Conservation (phyloP, 2,329 filamentous ascomycete genomes). For the Byssothecium circinans region DNA sequence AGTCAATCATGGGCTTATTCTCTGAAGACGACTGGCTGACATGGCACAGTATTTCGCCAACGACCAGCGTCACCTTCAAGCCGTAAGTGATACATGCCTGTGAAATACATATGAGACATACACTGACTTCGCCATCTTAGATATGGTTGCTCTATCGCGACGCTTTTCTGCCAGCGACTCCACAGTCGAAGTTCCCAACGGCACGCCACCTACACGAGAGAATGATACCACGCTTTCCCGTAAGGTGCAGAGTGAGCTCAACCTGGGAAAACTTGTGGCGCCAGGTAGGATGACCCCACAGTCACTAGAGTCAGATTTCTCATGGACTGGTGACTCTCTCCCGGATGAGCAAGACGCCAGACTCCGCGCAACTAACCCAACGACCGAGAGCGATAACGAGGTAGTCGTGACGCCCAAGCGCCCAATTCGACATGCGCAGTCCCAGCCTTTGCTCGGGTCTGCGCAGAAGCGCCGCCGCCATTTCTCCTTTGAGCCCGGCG, state of each 20-base stretch:
- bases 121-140: too few species aligned
- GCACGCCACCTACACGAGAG: conserved; percentile 29
- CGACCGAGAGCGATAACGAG: not conserved
- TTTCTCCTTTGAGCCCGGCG: conserved; percentile 50
- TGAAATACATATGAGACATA: too few species aligned
- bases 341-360: conserved; percentile 27
- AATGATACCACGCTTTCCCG: conserved; percentile 23
- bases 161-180: conserved; percentile 35
- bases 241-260: conserved; percentile 35
- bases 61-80: conserved; percentile 42
- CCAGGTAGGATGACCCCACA: conserved; percentile 6
- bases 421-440: conserved; percentile 14
- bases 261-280: conserved; percentile 18
- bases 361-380: not conserved
- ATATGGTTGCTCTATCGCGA: conserved; percentile 45
- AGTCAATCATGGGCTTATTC: not conserved
- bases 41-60: conserved; percentile 23
- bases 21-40: not conserved
- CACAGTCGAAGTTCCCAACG: conserved; percentile 36
- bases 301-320: conserved; percentile 37
- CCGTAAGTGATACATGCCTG: too few species aligned
- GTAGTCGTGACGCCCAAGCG: conserved; percentile 3
- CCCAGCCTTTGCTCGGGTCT: conserved; percentile 22
- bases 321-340: conserved; percentile 33
- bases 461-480: conserved; percentile 30